These are phyloP conservation scores for Serendipita vermifera DNA, from an alignment of 768 basidiomycete genomes.

Conservation along the genomic window DNA sequence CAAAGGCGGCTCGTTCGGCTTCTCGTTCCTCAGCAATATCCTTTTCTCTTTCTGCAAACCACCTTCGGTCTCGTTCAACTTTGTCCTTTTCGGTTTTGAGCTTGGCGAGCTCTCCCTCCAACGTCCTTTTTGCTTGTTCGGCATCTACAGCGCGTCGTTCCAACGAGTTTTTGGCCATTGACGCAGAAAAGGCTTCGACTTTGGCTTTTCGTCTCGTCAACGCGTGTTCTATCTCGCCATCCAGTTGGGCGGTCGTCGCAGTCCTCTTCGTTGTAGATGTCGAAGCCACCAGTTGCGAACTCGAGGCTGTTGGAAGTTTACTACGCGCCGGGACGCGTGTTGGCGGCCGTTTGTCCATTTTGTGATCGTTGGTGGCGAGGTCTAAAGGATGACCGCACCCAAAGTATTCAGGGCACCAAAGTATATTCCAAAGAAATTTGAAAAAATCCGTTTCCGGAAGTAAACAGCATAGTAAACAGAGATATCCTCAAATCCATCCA, in stretches of 20 bases:
- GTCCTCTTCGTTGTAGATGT: neutral
- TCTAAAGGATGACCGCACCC: neutral
- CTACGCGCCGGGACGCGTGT: constrained; percentile 3
- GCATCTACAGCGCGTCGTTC: constrained; percentile 55
- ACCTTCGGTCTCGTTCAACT: constrained; percentile 57
- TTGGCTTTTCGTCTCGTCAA: constrained; percentile 7
- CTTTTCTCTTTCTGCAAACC: constrained; percentile 52
- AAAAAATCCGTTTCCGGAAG: neutral
- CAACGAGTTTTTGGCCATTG: constrained; percentile 46
- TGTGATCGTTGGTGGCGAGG: neutral
- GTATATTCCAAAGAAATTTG: neutral
- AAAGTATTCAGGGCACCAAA: neutral
- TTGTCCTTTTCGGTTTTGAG: constrained; percentile 56
- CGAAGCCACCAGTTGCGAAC: neutral
- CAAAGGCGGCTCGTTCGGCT: constrained; percentile 34
- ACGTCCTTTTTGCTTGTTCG: constrained; percentile 46
- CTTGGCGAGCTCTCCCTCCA: constrained; percentile 32
- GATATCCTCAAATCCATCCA: constrained; percentile 46
- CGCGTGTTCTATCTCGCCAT: constrained; percentile 6
- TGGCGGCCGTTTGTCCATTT: neutral
- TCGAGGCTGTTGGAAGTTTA: constrained; percentile 2
- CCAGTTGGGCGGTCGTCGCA: neutral
- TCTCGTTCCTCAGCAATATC: constrained; percentile 60
- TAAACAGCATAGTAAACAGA: too few relatives aligned
- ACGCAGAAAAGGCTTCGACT: constrained; percentile 41